Evolutionary conservation across 192 early-diverging fungal species (phyloP).

Genomic region (Physocladia obscura): DNA sequence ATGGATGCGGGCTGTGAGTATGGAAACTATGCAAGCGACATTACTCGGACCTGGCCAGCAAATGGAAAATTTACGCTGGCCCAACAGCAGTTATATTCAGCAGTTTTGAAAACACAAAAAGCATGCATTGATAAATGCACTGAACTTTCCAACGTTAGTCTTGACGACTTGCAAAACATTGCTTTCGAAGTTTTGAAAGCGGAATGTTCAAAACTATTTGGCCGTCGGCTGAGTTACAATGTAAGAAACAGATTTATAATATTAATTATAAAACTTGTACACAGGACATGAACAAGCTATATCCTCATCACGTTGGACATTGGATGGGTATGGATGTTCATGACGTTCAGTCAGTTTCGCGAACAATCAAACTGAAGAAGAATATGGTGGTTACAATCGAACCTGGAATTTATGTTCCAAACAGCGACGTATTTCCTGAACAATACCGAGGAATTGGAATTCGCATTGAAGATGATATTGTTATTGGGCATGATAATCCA

Average conservation of each 20-base stretch:
- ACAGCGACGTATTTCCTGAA: slow-evolving; percentile 68
- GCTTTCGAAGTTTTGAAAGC: slow-evolving; percentile 67
- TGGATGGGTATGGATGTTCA: slow-evolving; percentile 96
- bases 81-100: slow-evolving; percentile 82
- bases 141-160: slow-evolving; percentile 49
- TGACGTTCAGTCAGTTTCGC: slow-evolving; percentile 73
- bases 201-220: slow-evolving; percentile 69
- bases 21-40: slow-evolving; percentile 85
- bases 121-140: slow-evolving; percentile 70
- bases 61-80: slow-evolving; percentile 77
- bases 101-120: slow-evolving; percentile 81
- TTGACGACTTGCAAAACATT: slow-evolving; percentile 81
- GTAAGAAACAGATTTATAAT: background rate
- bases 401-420: slow-evolving; percentile 90
- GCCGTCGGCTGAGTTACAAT: slow-evolving; percentile 45
- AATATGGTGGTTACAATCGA: slow-evolving; percentile 96
- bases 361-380: slow-evolving; percentile 66
- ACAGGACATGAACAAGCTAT: slow-evolving; percentile 81
- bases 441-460: slow-evolving; percentile 87
- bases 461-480: slow-evolving; percentile 94
- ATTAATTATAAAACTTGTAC: background rate
- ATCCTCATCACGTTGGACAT: slow-evolving; percentile 94
- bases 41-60: slow-evolving; percentile 92
- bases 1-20: slow-evolving; percentile 91
- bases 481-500: slow-evolving; percentile 65